Percentiles rank a stretch among this genome's conserved stretches.
phyloP scores from a whole-genome alignment of 2,329 filamentous ascomycete species.

The Monosporascus ibericus region DNA sequence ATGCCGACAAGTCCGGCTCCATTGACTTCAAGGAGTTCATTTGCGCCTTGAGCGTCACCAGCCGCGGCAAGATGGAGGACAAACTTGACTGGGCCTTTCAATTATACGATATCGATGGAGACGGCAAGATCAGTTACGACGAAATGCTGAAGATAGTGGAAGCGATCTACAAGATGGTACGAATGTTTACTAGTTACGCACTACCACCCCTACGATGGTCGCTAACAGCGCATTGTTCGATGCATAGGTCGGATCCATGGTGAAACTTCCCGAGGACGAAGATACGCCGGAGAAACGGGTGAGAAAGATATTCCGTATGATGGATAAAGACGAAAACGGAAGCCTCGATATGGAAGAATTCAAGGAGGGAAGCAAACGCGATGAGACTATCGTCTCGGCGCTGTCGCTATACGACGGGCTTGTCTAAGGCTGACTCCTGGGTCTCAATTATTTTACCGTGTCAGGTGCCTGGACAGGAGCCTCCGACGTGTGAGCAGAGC shows the following conservation, averaged over 20 bases:
- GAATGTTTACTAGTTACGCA: conserved; percentile 6
- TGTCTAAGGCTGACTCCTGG: conserved; percentile 48
- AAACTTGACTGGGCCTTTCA: conserved; percentile 99
- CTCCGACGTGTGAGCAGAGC: conserved; percentile 5
- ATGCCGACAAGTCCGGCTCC: conserved; percentile 91
- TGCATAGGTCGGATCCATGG: conserved; percentile 89
- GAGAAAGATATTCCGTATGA: conserved; percentile 98
- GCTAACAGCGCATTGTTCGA: conserved; percentile 1
- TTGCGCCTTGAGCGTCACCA: conserved; percentile 93
- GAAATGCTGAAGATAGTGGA: conserved; percentile 99
- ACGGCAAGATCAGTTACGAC: conserved; percentile 98
- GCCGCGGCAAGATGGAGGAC: conserved; percentile 97
- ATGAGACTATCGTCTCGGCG: conserved; percentile 97
- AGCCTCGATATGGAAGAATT: conserved; percentile 96
- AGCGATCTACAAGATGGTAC: conserved; percentile 99
- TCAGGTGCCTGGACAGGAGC: conserved; percentile 1
- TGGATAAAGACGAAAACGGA: conserved; percentile 99
- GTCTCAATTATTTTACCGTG: not conserved
- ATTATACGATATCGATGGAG: conserved; percentile 97
- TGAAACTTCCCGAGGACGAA: conserved; percentile 96
- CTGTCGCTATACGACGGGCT: conserved; percentile 93
- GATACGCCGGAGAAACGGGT: conserved; percentile 98
- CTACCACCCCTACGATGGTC: not conserved
- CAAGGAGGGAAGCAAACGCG: conserved; percentile 97
- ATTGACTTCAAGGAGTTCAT: conserved; percentile 99